A percentile compares a stretch with the other conserved stretches of the same genome.
Evolutionary conservation across 2,329 filamentous ascomycete species (phyloP).

Genomic region (Alternaria sp.): DNA sequence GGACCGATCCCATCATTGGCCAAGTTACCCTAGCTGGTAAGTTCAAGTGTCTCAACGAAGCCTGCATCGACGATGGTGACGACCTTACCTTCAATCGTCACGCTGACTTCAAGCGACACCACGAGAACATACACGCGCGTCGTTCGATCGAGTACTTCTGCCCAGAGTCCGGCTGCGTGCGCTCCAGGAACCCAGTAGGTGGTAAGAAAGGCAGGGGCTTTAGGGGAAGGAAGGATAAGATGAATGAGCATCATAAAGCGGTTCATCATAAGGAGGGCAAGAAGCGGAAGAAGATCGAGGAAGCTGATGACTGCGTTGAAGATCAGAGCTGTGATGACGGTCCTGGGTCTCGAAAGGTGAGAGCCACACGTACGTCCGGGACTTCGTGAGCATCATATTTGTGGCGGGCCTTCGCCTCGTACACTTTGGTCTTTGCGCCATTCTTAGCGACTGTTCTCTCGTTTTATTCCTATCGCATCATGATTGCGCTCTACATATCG

Average conservation of each 20-base stretch:
- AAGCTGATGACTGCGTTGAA: background rate
- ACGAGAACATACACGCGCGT: slow-evolving; percentile 24
- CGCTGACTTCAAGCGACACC: slow-evolving; percentile 42
- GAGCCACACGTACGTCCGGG: background rate
- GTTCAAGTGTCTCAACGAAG: slow-evolving; percentile 30
- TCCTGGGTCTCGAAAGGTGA: background rate
- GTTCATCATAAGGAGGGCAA: slow-evolving; percentile 23
- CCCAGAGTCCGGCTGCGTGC: slow-evolving; percentile 20
- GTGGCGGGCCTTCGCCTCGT: background rate
- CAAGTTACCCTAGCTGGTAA: slow-evolving; percentile 29
- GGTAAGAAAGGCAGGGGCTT: slow-evolving; percentile 35
- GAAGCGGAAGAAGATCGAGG: slow-evolving; percentile 4
- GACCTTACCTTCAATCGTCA: slow-evolving; percentile 34
- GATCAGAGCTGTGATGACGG: background rate
- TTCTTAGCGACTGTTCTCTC: background rate
- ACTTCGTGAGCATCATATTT: background rate
- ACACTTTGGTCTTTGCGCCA: background rate
- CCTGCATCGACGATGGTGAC: slow-evolving; percentile 13
- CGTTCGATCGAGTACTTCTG: slow-evolving; percentile 32
- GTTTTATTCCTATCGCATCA: background rate
- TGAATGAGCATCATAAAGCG: slow-evolving; percentile 35
- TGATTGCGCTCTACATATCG: background rate
- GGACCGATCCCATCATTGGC: slow-evolving; percentile 24
- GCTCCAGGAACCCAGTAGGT: slow-evolving; percentile 19
- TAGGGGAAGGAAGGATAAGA: slow-evolving; percentile 38